phyloP scores from a whole-genome alignment of 805 yeast species.

The Cyberlindnera samutprakarnensis region DNA sequence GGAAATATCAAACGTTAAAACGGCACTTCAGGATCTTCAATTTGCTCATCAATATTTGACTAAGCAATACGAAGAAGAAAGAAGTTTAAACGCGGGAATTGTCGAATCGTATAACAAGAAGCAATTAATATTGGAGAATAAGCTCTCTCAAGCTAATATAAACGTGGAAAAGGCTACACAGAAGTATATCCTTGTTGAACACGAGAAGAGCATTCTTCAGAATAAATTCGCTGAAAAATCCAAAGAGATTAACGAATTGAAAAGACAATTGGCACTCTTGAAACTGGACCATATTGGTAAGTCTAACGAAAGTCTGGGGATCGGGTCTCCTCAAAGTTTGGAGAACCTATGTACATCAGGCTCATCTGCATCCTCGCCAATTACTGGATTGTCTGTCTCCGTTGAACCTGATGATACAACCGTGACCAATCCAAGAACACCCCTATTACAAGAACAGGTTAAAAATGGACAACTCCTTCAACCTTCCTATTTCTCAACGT shows the following conservation, averaged over 20 bases:
- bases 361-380: constrained; percentile 19
- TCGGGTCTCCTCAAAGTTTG: background rate
- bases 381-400: constrained; percentile 17
- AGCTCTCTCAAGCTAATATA: constrained; percentile 33
- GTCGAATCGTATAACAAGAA: constrained; percentile 49
- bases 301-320: background rate
- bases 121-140: constrained; percentile 42
- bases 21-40: constrained; percentile 62
- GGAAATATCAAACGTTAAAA: constrained; percentile 29
- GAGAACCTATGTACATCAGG: constrained; percentile 11
- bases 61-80: constrained; percentile 60
- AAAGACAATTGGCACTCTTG: constrained; percentile 36
- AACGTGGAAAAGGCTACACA: constrained; percentile 30
- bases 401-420: constrained; percentile 7
- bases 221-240: constrained; percentile 26
- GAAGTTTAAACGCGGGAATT: constrained; percentile 44
- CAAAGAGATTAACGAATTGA: constrained; percentile 34
- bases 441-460: constrained; percentile 11
- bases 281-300: constrained; percentile 21
- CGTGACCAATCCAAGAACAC: constrained; percentile 16
- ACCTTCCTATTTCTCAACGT: background rate
- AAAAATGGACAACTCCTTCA: background rate
- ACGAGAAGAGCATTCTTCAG: constrained; percentile 28
- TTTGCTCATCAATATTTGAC: constrained; percentile 65
- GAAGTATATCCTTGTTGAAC: constrained; percentile 28